A percentile compares a stretch with the other conserved stretches of the same genome.
These are phyloP conservation scores for Arabis hirsuta DNA, from an alignment of 345 rosid genomes.

Conservation along the genomic window DNA sequence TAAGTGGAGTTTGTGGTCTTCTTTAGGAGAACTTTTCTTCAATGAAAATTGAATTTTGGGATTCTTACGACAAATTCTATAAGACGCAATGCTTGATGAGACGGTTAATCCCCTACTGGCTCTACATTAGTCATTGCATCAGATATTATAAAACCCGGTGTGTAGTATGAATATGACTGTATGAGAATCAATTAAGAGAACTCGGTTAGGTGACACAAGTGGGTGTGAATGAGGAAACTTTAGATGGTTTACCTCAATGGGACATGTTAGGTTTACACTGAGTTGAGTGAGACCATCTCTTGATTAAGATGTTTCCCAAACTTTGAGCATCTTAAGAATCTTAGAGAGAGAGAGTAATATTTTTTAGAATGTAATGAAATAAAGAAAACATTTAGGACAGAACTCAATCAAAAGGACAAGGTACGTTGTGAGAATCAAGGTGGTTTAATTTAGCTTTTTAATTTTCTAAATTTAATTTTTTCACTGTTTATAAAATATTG, in stretches of 20 bases:
- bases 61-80: background rate
- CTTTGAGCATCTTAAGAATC: slow-evolving; percentile 28
- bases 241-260: slow-evolving; percentile 21
- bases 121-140: slow-evolving; percentile 9
- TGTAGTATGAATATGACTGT: background rate
- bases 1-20: slow-evolving; percentile 18
- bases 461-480: too few relatives aligned
- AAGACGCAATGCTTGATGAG: background rate
- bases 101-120: background rate
- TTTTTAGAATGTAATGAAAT: background rate
- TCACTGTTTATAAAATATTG: too few relatives aligned
- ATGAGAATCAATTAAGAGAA: background rate
- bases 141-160: background rate
- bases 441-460: too few relatives aligned
- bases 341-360: background rate
- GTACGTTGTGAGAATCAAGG: slow-evolving; percentile 45
- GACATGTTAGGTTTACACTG: slow-evolving; percentile 37
- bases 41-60: background rate
- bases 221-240: slow-evolving; percentile 25
- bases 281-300: slow-evolving; percentile 37
- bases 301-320: slow-evolving; percentile 42
- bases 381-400: slow-evolving; percentile 6
- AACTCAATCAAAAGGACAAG: slow-evolving; percentile 35
- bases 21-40: background rate
- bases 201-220: slow-evolving; percentile 26